Percentiles rank a stretch among this genome's conserved stretches.
phyloP scores from a whole-genome alignment of 768 basidiomycete genomes.

The Pleurotus tuoliensis region DNA sequence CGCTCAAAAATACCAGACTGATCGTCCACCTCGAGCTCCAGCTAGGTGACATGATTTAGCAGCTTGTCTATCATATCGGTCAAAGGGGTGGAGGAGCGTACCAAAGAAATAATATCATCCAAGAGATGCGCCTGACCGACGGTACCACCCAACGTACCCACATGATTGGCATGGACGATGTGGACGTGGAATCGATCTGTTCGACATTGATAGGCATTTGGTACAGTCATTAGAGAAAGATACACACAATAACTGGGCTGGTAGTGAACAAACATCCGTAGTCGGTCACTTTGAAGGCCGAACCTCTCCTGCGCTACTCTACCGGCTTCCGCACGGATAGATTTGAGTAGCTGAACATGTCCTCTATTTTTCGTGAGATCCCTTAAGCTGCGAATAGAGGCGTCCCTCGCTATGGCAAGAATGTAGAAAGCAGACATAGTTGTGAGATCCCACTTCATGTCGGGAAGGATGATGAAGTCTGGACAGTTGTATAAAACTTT shows the following conservation, averaged over 20 bases:
- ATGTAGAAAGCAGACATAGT: constrained; percentile 82
- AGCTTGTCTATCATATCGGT: neutral
- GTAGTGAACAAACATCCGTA: constrained; percentile 89
- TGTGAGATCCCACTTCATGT: constrained; percentile 94
- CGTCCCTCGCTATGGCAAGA: constrained; percentile 66
- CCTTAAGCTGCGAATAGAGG: constrained; percentile 64
- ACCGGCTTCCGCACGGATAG: constrained; percentile 56
- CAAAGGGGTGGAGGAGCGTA: constrained; percentile 26
- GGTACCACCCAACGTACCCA: constrained; percentile 62
- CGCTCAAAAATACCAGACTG: constrained; percentile 56
- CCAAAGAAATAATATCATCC: constrained; percentile 87
- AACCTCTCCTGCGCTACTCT: constrained; percentile 57
- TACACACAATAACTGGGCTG: constrained; percentile 91
- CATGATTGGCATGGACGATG: constrained; percentile 75
- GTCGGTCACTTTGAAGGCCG: constrained; percentile 54
- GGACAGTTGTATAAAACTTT: constrained; percentile 64
- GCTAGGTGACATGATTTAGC: neutral
- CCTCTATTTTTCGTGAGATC: constrained; percentile 50
- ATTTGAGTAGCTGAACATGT: constrained; percentile 66
- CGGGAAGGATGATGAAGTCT: constrained; percentile 80
- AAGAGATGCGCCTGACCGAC: constrained; percentile 92
- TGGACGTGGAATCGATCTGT: constrained; percentile 94
- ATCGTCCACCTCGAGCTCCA: constrained; percentile 57
- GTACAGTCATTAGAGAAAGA: no score
- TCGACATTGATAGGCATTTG: no score